Percentiles rank a stretch among this genome's conserved stretches.
phyloP scores from a whole-genome alignment of 306 rosid species.

The Lathyrus aphaca region DNA sequence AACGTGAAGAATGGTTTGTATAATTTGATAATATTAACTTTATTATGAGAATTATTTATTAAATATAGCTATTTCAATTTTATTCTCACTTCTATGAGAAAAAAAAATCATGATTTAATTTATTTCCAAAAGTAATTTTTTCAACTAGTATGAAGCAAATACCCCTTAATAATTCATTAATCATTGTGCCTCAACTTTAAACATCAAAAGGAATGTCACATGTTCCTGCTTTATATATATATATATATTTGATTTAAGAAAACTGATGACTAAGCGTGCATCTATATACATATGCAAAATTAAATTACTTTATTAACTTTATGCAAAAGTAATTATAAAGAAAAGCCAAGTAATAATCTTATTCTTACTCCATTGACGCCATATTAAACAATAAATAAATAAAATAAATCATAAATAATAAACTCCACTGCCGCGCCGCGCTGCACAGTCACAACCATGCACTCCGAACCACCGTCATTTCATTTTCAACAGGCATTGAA shows the following conservation, averaged over 20 bases:
- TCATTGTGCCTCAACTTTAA: background rate
- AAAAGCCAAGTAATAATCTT: background rate
- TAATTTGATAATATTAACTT: no score
- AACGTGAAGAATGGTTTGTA: no score
- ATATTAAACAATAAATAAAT: background rate
- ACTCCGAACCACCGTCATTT: constrained; percentile 2
- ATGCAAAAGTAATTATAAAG: background rate
- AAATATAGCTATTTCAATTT: no score
- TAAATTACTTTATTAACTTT: background rate
- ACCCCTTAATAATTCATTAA: no score
- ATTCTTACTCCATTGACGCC: constrained; percentile 3
- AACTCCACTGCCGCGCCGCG: background rate
- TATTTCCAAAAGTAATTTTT: no score
- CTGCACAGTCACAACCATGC: background rate
- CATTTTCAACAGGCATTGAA: background rate
- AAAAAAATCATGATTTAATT: no score
- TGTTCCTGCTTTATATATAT: background rate
- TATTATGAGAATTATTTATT: no score
- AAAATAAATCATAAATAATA: background rate
- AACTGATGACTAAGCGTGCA: background rate
- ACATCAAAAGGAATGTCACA: background rate
- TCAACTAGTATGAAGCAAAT: no score
- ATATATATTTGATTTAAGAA: background rate
- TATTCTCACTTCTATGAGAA: no score
- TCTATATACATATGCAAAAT: constrained; percentile 1